Base-by-base conservation (phyloP, 2,329 filamentous ascomycete genomes). In the Colletotrichum coccodes region DNA sequence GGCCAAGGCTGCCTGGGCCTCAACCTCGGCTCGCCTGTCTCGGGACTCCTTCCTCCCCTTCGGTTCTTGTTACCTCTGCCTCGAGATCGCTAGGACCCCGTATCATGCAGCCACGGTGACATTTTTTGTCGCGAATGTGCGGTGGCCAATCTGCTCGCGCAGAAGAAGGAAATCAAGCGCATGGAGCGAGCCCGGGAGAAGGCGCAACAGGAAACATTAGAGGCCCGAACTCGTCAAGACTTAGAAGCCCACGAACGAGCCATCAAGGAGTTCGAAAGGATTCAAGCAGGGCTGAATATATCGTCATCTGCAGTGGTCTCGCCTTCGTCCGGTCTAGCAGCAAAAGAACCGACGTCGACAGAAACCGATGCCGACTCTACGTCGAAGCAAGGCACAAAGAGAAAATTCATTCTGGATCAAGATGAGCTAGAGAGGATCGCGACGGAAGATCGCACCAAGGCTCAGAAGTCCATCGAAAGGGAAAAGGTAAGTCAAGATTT, bases 121-220 rank as follows among this genome's bases (percentile, higher is more conserved):
- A 86, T 99, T 16, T 98, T 98, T 83, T 99, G 95, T 79, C 91
- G 94, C 73, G 96, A 98, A 83, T 99, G 95, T 82, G 95, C 94
- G 9, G 89, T 98, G 60, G 91, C 86, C 73, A 97, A 98, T 75
- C 90, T 99, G n/a, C 86, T 98, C 1, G 88, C 94, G 1, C 95
- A 99, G 80, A 91, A 94, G 73, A 93, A 95, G 81, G 96, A 98
- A 77, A 95, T 97, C 72, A 96, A 94, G 78, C 89, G 96, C 0
- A 77, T 93, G 3, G 93, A 94, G 70, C 92, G 89, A 73, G 86
- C 88, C 26, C 85, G 88, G 23, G 90, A 91, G 72, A 83, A 86
- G 34, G 87, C 89, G 32, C 84, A 86, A 70, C 85, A 87, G 62
- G 92, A 94, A 30, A 83, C 86, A 7, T 84, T 86, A 5, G 91